Percentiles rank a stretch among this genome's conserved stretches.
Conservation (phyloP, 2,329 filamentous ascomycete genomes). For the Mollisiaceae sp. region DNA sequence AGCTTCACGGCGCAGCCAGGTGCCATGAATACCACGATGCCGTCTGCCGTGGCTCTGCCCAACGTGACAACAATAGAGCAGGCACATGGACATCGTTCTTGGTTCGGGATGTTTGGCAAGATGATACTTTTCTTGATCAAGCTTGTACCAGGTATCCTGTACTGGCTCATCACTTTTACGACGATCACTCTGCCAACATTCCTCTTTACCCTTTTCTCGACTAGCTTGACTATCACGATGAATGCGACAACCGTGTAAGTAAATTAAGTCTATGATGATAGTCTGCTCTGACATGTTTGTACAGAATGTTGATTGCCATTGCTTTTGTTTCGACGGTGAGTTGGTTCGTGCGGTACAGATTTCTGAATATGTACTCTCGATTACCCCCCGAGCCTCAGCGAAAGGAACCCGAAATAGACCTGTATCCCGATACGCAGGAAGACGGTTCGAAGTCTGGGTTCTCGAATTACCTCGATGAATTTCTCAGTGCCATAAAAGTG, state of each 20-base stretch:
- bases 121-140: slow-evolving; percentile 61
- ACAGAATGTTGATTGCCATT: slow-evolving; percentile 75
- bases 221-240: slow-evolving; percentile 96
- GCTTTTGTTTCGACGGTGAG: slow-evolving; percentile 82
- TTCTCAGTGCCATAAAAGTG: slow-evolving; percentile 97
- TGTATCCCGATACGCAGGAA: slow-evolving; percentile 93
- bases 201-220: slow-evolving; percentile 88
- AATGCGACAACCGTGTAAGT: slow-evolving; percentile 92
- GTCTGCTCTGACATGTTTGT: slow-evolving; percentile 15
- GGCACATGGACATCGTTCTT: slow-evolving; percentile 52
- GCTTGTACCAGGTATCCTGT: slow-evolving; percentile 63
- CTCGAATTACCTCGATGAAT: slow-evolving; percentile 97
- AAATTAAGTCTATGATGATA: slow-evolving; percentile 28
- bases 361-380: slow-evolving; percentile 95
- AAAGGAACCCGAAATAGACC: slow-evolving; percentile 92
- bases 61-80: slow-evolving; percentile 33
- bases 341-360: slow-evolving; percentile 94
- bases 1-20: slow-evolving; percentile 32
- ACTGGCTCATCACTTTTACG: slow-evolving; percentile 82
- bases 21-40: slow-evolving; percentile 33
- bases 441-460: slow-evolving; percentile 88
- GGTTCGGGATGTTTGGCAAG: slow-evolving; percentile 62
- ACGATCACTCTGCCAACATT: slow-evolving; percentile 90
- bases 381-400: slow-evolving; percentile 93
- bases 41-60: slow-evolving; percentile 29